phyloP scores from a whole-genome alignment of 805 yeast species.

The Yamadazyma kitorensis region DNA sequence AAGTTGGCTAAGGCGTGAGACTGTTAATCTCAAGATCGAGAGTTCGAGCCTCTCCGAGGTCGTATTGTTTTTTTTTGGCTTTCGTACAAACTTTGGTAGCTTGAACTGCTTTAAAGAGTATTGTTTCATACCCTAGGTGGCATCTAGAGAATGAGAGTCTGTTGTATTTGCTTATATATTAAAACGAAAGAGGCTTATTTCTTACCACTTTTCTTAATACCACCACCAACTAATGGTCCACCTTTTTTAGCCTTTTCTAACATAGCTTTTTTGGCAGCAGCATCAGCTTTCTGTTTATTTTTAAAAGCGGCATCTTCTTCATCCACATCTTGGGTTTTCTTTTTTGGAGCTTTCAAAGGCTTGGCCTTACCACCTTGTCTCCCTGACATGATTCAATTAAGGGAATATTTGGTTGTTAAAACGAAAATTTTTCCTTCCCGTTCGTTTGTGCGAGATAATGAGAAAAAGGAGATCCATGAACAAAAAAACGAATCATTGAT shows the following conservation, averaged over 20 bases:
- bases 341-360: conserved; percentile 86
- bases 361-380: conserved; percentile 97
- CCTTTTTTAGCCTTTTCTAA: conserved; percentile 84
- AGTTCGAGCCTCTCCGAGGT: conserved; percentile 27
- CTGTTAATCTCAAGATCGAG: conserved; percentile 29
- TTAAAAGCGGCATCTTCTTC: conserved; percentile 90
- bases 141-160: too few species aligned
- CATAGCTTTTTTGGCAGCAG: conserved; percentile 88
- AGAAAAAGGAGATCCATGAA: too few species aligned
- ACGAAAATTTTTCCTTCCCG: too few species aligned
- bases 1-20: conserved; percentile 29
- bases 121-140: too few species aligned
- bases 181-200: too few species aligned
- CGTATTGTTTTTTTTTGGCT: conserved; percentile 16
- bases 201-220: conserved; percentile 82
- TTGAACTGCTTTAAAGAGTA: neutral
- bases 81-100: too few species aligned
- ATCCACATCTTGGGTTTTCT: conserved; percentile 69
- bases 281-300: conserved; percentile 93
- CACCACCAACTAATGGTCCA: conserved; percentile 91
- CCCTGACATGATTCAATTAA: conserved; percentile 63
- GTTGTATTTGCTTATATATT: too few species aligned
- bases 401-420: neutral
- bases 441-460: too few species aligned
- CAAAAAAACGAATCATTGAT: too few species aligned